phyloP scores from a whole-genome alignment of 306 rosid genomes.

The Geum urbanum region DNA sequence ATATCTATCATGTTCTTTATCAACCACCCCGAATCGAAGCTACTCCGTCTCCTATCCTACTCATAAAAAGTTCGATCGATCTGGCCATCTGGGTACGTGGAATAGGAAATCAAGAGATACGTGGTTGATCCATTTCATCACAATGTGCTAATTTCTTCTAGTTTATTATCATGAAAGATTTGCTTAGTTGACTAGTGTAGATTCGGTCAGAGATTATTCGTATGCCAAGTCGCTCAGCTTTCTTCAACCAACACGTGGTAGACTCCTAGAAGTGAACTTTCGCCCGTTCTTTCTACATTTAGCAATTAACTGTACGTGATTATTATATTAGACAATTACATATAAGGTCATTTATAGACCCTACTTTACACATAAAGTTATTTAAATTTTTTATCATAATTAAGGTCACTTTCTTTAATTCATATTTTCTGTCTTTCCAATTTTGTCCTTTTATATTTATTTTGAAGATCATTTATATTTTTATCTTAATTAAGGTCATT shows the following conservation, averaged over 20 bases:
- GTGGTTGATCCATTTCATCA: neutral
- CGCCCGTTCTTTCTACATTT: constrained; percentile 5
- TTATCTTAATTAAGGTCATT: too few relatives aligned
- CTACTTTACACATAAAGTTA: too few relatives aligned
- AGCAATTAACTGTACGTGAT: neutral
- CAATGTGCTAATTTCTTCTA: neutral
- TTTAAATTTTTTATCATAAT: too few relatives aligned
- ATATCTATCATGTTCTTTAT: neutral
- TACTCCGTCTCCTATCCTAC: neutral
- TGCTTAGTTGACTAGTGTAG: neutral
- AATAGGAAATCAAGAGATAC: neutral
- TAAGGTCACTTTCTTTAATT: too few relatives aligned
- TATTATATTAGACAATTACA: neutral
- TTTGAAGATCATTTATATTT: too few relatives aligned
- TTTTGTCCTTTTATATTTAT: too few relatives aligned
- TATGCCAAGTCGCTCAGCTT: neutral
- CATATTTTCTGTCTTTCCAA: too few relatives aligned
- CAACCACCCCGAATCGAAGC: neutral
- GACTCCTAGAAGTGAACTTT: neutral
- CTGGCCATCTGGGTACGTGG: neutral
- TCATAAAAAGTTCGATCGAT: neutral
- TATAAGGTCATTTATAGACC: too few relatives aligned
- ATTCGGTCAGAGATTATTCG: constrained; percentile 4
- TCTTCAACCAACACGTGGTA: constrained; percentile 17
- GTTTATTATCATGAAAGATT: too few relatives aligned